phyloP scores from a whole-genome alignment of 2,329 filamentous ascomycete genomes.

The Aspergillus neoniger region DNA sequence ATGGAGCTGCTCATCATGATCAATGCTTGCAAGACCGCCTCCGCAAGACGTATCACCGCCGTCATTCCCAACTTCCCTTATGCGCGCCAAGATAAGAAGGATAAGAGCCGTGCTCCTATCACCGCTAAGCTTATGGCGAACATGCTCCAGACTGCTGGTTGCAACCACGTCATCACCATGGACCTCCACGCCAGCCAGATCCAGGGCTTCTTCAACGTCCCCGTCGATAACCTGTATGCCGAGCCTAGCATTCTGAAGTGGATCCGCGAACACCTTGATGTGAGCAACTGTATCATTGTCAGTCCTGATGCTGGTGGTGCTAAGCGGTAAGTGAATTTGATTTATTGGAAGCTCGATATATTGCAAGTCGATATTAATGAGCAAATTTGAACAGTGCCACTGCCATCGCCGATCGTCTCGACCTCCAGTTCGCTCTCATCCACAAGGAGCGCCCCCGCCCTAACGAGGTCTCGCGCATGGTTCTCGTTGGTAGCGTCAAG shows the following conservation, averaged over 20 bases:
- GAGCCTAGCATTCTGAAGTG: conserved; percentile 89
- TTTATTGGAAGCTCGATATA: neutral
- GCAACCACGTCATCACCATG: conserved; percentile 94
- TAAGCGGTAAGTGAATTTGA: conserved; percentile 63
- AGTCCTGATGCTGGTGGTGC: conserved; percentile 93
- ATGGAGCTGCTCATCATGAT: conserved; percentile 99
- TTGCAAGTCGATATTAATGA: neutral
- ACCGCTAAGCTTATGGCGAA: conserved; percentile 95
- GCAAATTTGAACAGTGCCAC: conserved; percentile 63
- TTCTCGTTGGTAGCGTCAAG: conserved; percentile 89
- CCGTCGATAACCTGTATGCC: conserved; percentile 81
- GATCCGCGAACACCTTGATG: conserved; percentile 82
- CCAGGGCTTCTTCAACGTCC: conserved; percentile 91
- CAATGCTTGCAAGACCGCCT: conserved; percentile 85
- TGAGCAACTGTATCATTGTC: conserved; percentile 87
- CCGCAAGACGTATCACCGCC: conserved; percentile 87
- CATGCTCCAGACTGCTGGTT: conserved; percentile 94
- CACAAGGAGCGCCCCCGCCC: conserved; percentile 93
- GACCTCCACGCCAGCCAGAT: conserved; percentile 93
- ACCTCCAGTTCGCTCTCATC: conserved; percentile 88
- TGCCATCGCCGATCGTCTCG: conserved; percentile 86
- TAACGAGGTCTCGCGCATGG: conserved; percentile 90
- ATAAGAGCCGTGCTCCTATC: conserved; percentile 93
- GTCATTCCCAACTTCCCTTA: conserved; percentile 97
- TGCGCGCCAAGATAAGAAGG: conserved; percentile 96